Evolutionary conservation across 1,139 yeast genomes (phyloP), one percentile per base, ranked within the genome.

Genomic region (Casaregolazyma suthepensis): DNA sequence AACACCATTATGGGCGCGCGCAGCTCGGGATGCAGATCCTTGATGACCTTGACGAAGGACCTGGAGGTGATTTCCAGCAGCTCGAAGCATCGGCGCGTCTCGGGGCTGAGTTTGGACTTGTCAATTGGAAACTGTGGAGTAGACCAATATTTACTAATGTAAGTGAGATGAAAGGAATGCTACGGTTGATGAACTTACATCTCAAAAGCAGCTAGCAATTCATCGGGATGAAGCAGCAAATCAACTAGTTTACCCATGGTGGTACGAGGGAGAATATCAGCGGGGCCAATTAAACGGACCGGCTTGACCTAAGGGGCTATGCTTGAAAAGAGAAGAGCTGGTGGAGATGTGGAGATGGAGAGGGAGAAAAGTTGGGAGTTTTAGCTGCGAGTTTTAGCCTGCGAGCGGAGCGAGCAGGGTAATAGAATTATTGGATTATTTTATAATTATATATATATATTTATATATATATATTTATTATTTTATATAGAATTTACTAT

Each of bases 21-120:
- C 61, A 94, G 74, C 65, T 90, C 96, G 0, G 98, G 97, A 66
- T 89, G 87, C 57, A 93, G 78, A 69, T 93, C 97, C 74, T 80
- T 79, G 64, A 93, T 93, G 38, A 93, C 99, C 0, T 96, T 87
- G 15, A 87, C 91, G 69, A 93, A 93, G 5, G 97, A 89, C 61
- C 99, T 81, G 15, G 98, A 90, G 0, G 98, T 87, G 58, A 72
- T 59, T 44, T 74, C 74, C 58, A 93, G 75, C 55, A 90, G 74
- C 57, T 81, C 79, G 66, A 85, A 88, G 69, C 97, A 89, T 70
- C 82, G 75, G 57, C 70, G 72, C 59, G 86, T 72, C 18, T 81
- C 74, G 3, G 74, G 71, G 0, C 83, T 57, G 56, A 76, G 81
- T 3, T 63, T 64, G 5, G 72, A 55, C 5, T 73, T 71, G 51